These are phyloP conservation scores for Fusarium cyanostomum DNA, from an alignment of 2,329 filamentous ascomycete genomes.

Conservation along the genomic window DNA sequence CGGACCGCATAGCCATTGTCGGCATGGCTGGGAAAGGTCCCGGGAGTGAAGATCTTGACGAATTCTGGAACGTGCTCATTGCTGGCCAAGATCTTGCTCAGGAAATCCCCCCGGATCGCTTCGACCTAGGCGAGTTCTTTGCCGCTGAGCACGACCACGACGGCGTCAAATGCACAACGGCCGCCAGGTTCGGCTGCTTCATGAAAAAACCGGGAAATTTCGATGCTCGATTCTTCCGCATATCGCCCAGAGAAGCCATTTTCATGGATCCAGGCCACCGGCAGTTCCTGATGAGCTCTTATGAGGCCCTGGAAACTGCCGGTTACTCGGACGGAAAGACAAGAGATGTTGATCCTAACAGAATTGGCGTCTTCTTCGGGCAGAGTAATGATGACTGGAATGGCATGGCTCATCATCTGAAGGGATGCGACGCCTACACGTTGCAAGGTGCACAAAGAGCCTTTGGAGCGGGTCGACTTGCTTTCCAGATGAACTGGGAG, in stretches of 20 bases:
- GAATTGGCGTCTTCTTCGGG: neutral
- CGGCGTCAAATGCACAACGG: conserved; percentile 68
- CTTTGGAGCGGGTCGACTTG: conserved; percentile 68
- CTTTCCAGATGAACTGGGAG: conserved; percentile 80
- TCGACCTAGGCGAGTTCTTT: conserved; percentile 62
- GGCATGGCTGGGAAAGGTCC: conserved; percentile 72
- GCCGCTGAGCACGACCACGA: conserved; percentile 59
- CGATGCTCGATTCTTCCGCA: conserved; percentile 76
- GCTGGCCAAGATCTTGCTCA: conserved; percentile 70
- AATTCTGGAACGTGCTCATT: conserved; percentile 71
- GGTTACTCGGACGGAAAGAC: conserved; percentile 53
- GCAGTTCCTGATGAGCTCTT: conserved; percentile 69
- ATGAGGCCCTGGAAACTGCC: conserved; percentile 73
- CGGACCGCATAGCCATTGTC: conserved; percentile 61
- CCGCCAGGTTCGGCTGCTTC: conserved; percentile 49
- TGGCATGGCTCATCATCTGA: neutral
- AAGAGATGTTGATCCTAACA: neutral
- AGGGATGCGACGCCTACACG: neutral
- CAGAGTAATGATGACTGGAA: neutral
- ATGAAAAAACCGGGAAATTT: conserved; percentile 73
- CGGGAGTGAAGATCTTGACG: conserved; percentile 63
- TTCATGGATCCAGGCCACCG: conserved; percentile 72
- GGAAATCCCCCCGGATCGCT: conserved; percentile 60
- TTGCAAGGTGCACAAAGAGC: conserved; percentile 47
- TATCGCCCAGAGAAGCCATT: conserved; percentile 59